phyloP scores from a whole-genome alignment of 2,329 filamentous ascomycete genomes.

The Xylariaceae sp. region DNA sequence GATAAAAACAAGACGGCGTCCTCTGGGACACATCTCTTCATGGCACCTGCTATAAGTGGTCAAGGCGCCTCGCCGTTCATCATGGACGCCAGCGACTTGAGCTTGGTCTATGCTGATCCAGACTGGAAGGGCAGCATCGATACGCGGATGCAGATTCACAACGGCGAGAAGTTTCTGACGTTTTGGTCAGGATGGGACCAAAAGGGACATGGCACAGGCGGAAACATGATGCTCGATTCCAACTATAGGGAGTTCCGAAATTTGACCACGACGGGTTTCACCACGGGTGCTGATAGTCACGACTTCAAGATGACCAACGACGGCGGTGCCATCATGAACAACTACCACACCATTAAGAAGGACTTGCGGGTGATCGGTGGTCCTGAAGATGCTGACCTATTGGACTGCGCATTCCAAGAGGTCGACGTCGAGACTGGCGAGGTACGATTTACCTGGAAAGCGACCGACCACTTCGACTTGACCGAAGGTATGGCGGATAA shows the following conservation, averaged over 20 bases:
- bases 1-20: conserved; percentile 15
- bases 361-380: conserved; percentile 34
- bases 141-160: conserved; percentile 29
- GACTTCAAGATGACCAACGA: conserved; percentile 42
- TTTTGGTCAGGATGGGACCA: conserved; percentile 37
- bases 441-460: conserved; percentile 38
- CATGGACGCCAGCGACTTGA: conserved; percentile 22
- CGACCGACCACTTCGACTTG: conserved; percentile 29
- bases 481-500: conserved; percentile 15
- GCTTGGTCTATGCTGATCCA: conserved; percentile 26
- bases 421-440: conserved; percentile 37
- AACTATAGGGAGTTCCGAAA: conserved; percentile 38
- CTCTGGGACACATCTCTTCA: conserved; percentile 21
- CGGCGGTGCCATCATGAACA: conserved; percentile 41
- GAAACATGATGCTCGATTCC: conserved; percentile 32
- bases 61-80: conserved; percentile 22
- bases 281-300: conserved; percentile 40
- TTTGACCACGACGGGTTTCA: conserved; percentile 36
- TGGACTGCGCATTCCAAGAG: conserved; percentile 40
- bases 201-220: conserved; percentile 21
- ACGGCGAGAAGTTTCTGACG: conserved; percentile 33
- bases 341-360: conserved; percentile 36
- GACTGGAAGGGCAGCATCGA: conserved; percentile 20
- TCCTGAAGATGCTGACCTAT: conserved; percentile 28
- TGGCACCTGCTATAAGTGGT: conserved; percentile 10